Evolutionary conservation across 495 filamentous ascomycete genomes (phyloP), one percentile per base, ranked within the genome.

Genomic region (Aspergillus nanangensis): DNA sequence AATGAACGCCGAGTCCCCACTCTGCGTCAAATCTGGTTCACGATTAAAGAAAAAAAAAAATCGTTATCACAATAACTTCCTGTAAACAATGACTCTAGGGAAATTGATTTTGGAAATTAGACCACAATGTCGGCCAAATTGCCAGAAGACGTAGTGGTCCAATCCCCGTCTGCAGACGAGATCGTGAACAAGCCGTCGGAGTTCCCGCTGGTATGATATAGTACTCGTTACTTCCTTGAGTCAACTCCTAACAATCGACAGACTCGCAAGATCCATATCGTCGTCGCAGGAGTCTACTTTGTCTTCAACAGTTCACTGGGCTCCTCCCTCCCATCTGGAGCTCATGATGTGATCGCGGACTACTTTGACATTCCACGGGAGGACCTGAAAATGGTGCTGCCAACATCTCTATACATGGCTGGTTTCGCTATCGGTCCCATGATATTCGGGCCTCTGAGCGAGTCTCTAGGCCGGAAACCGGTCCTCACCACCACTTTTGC

Each of bases 241-340:
- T 29, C 25, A 29, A 29, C 25, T 29, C n/a, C n/a, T n/a, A n/a
- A n/a, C n/a, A n/a, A n/a, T n/a, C n/a, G n/a, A n/a, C n/a, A n/a
- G n/a, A n/a, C n/a, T n/a, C 25, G 25, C 25, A 86, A 85, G 49
- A 32, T 63, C 8, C 66, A 63, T 44, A 66, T 81, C 20, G 56
- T 82, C 2, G 41, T 76, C 25, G 71, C 70, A 0, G 67, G 69
- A 14, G 75, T 82, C 60, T 49, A 75, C 23, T 62, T 75, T 14
- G 77, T 83, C n/a, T 56, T 83, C 50, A 88, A 87, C 58, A 79
- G 72, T 15, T 83, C 82, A 15, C 74, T 87, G 52, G 77, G 75
- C 1, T 79, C 75, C 8, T 52, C 55, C 1, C 48, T 58, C 2
- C 42, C 55, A 18, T 52, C 51, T 3, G 55, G 55, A 1, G 45